Base-by-base conservation (phyloP, 805 yeast genomes). In the Candida takata region DNA sequence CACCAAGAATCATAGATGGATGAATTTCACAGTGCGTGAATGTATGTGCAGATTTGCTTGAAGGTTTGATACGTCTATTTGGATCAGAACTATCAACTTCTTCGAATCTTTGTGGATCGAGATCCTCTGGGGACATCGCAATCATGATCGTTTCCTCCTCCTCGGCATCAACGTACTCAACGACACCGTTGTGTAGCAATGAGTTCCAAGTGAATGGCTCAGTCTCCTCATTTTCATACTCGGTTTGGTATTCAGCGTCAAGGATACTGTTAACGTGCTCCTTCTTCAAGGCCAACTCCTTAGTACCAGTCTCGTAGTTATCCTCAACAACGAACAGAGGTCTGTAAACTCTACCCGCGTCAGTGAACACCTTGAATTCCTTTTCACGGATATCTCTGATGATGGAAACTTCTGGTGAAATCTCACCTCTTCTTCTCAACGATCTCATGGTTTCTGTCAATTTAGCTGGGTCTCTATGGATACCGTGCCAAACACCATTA, bases 401-500 rank as follows among this genome's bases (percentile, higher is more conserved):
- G 57, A 92, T 85, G 15, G 97, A 86, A 37, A 94, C 97, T 65
- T 92, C 98, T 11, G 97, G 84, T 24, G 92, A 79, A 40, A 92
- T 85, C 54, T 92, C 95, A 52, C 97, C 97, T 57, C 79, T 81
- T 72, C 98, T 82, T 67, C 98, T 77, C 57, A 92, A 72, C 37
- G 83, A 77, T 57, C 92, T 77, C 77, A 92, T 82, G 15, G 96
- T 88, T 32, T 83, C 88, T 38, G 85, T 90, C 54, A 92, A 73
- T 58, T 77, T 75, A n/a, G 88, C 84, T 25, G 98, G 97, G 49
- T 90, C 95, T 65, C 95, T 78, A 58, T 90, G 97, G 26, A 94
- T 90, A 67, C 99, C 99, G 34, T 88, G 94, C 99, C 99, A 92
- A 37, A 90, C 96, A 72, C 99, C 99, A 57, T 92, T 92, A 36